Evolutionary conservation across 495 filamentous ascomycete genomes (phyloP).

Genomic region (Bathelium albidoporum): DNA sequence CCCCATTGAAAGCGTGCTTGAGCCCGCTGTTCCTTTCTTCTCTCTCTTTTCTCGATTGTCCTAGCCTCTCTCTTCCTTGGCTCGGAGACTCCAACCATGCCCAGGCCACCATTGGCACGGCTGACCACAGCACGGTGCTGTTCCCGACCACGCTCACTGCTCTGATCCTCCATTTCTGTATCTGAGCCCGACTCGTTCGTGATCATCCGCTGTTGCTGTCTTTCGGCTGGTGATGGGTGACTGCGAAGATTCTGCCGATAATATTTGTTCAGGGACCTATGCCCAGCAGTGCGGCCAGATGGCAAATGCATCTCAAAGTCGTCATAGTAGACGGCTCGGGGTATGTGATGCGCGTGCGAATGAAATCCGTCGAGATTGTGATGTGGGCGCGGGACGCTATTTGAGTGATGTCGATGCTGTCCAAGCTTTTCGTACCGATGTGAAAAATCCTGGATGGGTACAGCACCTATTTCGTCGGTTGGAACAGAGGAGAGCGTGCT

Average conservation of each 20-base stretch:
- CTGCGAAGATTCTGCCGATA: constrained; percentile 87
- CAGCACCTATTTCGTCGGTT: constrained; percentile 59
- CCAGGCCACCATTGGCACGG: constrained; percentile 60
- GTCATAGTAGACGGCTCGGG: constrained; percentile 67
- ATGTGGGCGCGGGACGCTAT: constrained; percentile 52
- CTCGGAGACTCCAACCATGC: constrained; percentile 66
- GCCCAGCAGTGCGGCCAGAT: constrained; percentile 78
- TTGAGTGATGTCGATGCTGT: constrained; percentile 56
- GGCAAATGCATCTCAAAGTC: constrained; percentile 94
- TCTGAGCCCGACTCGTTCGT: constrained; percentile 37
- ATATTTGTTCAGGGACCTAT: constrained; percentile 74
- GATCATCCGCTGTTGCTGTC: constrained; percentile 28
- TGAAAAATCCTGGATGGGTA: constrained; percentile 55
- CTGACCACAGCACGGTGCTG: constrained; percentile 51
- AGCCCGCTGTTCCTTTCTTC: constrained; percentile 49
- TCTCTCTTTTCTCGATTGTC: constrained; percentile 54
- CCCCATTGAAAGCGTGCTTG: constrained; percentile 50
- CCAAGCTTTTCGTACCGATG: constrained; percentile 50
- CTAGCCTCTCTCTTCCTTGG: constrained; percentile 56
- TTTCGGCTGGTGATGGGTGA: constrained; percentile 62
- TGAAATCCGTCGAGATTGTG: constrained; percentile 62
- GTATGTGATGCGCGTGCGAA: constrained; percentile 50
- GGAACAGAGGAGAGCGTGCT: constrained; percentile 73
- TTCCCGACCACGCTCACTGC: constrained; percentile 30
- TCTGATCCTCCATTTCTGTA: constrained; percentile 25